Evolutionary conservation across 495 filamentous ascomycete genomes (phyloP).

Genomic region (Amphirosellinia nigrospora): DNA sequence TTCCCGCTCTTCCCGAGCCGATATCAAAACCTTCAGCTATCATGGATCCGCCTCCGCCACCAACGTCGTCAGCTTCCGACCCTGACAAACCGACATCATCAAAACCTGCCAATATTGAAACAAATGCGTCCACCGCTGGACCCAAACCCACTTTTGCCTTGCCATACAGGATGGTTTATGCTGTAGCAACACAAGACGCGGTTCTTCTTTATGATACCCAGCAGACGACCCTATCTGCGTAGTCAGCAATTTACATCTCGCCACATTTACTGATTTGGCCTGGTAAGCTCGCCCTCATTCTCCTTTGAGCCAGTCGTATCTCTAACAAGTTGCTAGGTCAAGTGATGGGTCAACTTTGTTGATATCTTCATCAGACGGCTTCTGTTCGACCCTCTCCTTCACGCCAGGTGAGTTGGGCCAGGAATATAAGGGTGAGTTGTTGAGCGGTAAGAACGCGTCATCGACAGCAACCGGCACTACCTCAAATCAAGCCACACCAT

Average conservation of each 20-base stretch:
- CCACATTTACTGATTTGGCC: slow-evolving; percentile 94
- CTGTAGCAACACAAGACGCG: slow-evolving; percentile 95
- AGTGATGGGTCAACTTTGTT: slow-evolving; percentile 88
- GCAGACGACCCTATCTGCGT: slow-evolving; percentile 91
- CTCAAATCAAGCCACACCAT: slow-evolving; percentile 65
- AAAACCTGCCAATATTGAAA: slow-evolving; percentile 57
- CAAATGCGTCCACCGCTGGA: slow-evolving; percentile 55
- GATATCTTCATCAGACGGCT: slow-evolving; percentile 97
- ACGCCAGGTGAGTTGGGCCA: slow-evolving; percentile 85
- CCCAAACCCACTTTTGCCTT: slow-evolving; percentile 77
- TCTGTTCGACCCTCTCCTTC: slow-evolving; percentile 92
- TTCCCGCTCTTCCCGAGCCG: slow-evolving; percentile 83
- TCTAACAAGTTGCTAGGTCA: slow-evolving; percentile 66
- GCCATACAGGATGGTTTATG: slow-evolving; percentile 94
- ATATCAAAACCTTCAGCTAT: slow-evolving; percentile 66
- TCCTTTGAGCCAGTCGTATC: not conserved
- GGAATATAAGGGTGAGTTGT: slow-evolving; percentile 71
- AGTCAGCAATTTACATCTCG: slow-evolving; percentile 95
- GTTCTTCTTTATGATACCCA: slow-evolving; percentile 98
- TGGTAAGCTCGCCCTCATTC: slow-evolving; percentile 72
- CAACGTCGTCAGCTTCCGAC: slow-evolving; percentile 56
- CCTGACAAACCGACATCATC: slow-evolving; percentile 51
- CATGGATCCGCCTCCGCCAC: slow-evolving; percentile 84
- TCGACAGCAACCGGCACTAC: slow-evolving; percentile 48
- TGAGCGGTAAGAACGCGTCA: slow-evolving; percentile 55